phyloP scores from a whole-genome alignment of 371 early-diverging fungal species.

The Blakeslea trispora region DNA sequence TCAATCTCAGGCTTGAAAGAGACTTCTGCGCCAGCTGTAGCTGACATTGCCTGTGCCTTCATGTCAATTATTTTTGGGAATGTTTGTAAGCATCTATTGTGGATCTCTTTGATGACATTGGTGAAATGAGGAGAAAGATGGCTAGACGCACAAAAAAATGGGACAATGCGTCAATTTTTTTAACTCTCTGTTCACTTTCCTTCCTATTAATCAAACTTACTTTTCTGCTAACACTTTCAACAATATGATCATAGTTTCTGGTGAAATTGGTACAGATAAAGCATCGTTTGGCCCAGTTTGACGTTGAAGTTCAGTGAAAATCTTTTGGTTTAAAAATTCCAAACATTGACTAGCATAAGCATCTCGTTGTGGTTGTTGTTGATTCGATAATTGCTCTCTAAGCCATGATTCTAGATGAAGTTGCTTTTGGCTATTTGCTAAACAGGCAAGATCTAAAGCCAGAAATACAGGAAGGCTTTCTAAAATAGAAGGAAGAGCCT shows the following conservation, averaged over 20 bases:
- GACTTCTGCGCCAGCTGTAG: slow-evolving; percentile 32
- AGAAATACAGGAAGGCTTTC: slow-evolving; percentile 70
- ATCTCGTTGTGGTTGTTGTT: slow-evolving; percentile 52
- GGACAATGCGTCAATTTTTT: too few species aligned
- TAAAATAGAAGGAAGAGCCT: slow-evolving; percentile 73
- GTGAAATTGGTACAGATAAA: slow-evolving; percentile 54
- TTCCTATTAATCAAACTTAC: too few species aligned
- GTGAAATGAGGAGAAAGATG: slow-evolving; percentile 63
- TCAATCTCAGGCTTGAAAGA: slow-evolving; percentile 61
- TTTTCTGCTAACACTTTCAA: slow-evolving; percentile 47
- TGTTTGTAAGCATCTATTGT: slow-evolving; percentile 60
- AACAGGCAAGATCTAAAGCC: slow-evolving; percentile 78
- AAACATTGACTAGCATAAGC: slow-evolving; percentile 70
- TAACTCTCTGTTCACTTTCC: too few species aligned
- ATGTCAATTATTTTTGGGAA: slow-evolving; percentile 60
- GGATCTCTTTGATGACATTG: slow-evolving; percentile 61
- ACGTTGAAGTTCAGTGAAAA: slow-evolving; percentile 38
- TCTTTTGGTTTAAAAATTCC: slow-evolving; percentile 74
- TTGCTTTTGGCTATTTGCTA: slow-evolving; percentile 75
- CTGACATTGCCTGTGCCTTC: slow-evolving; percentile 36
- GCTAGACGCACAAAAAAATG: too few species aligned
- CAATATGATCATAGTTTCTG: slow-evolving; percentile 69
- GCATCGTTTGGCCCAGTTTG: neutral
- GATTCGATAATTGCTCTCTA: slow-evolving; percentile 57
- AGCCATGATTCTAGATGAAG: slow-evolving; percentile 87